phyloP scores from a whole-genome alignment of 805 yeast species.

The Schizosaccharomyces japonicus region DNA sequence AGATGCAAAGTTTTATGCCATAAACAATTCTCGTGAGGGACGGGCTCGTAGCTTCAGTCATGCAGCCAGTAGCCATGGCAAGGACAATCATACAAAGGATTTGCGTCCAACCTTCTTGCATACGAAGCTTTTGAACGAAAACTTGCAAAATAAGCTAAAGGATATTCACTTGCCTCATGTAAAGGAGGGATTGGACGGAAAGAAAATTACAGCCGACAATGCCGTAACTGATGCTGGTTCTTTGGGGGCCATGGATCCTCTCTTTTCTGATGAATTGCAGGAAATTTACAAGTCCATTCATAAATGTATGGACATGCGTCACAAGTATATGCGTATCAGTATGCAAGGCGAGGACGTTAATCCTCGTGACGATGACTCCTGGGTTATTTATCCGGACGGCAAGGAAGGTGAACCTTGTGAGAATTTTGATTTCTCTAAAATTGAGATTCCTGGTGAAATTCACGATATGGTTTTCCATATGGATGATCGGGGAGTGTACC shows the following conservation, averaged over 20 bases:
- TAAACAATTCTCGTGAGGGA: background rate
- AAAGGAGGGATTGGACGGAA: too few relatives aligned
- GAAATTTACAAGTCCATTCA: constrained; percentile 18
- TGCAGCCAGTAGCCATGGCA: too few relatives aligned
- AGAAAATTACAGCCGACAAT: too few relatives aligned
- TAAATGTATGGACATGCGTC: constrained; percentile 46
- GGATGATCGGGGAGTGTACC: constrained; percentile 47
- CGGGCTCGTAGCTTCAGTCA: background rate
- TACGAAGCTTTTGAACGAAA: background rate
- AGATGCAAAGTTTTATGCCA: constrained; percentile 1
- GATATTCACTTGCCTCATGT: constrained; percentile 1
- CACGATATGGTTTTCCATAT: constrained; percentile 22
- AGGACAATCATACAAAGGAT: background rate
- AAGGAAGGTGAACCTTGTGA: constrained; percentile 26
- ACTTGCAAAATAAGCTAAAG: background rate
- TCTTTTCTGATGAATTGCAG: constrained; percentile 14
- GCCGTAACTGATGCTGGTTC: background rate
- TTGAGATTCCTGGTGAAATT: constrained; percentile 27
- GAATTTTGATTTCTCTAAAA: constrained; percentile 35
- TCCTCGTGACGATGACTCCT: constrained; percentile 52
- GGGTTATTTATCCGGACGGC: constrained; percentile 68
- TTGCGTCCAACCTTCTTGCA: background rate
- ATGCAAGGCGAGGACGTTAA: constrained; percentile 51
- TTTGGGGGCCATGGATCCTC: constrained; percentile 6
- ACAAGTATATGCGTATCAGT: constrained; percentile 48